Conservation (phyloP, 2,329 filamentous ascomycete genomes). For the Pyricularia grisea region DNA sequence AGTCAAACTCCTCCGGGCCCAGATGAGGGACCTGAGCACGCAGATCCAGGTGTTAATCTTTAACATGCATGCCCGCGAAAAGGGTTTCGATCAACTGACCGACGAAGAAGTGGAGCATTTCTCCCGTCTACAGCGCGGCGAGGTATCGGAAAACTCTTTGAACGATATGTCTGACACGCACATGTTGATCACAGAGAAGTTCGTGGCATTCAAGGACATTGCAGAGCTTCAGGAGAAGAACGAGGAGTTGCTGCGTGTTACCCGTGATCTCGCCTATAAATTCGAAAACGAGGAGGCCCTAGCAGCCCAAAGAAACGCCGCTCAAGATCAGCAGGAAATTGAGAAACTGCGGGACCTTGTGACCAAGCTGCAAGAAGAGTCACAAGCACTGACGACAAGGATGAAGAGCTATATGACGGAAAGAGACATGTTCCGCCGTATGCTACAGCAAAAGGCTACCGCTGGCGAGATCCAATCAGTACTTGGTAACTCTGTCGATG, state of each 20-base stretch:
- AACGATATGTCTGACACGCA: constrained; percentile 77
- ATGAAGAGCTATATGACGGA: constrained; percentile 93
- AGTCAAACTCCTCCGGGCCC: constrained; percentile 69
- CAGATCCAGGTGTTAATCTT: constrained; percentile 88
- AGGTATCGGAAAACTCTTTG: constrained; percentile 60
- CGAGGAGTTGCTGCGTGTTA: constrained; percentile 69
- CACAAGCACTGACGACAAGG: constrained; percentile 70
- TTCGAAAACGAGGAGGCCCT: constrained; percentile 88
- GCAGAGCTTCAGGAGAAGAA: constrained; percentile 83
- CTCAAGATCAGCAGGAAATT: constrained; percentile 60
- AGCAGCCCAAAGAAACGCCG: constrained; percentile 51
- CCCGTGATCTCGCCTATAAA: constrained; percentile 74
- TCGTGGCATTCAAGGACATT: constrained; percentile 85
- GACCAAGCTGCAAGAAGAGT: constrained; percentile 61
- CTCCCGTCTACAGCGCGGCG: constrained; percentile 67
- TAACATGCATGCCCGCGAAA: constrained; percentile 74
- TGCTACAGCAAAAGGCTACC: constrained; percentile 65
- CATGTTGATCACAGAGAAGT: constrained; percentile 76
- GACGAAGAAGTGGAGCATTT: constrained; percentile 66
- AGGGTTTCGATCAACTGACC: constrained; percentile 63
- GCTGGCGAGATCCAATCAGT: constrained; percentile 55
- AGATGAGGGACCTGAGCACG: constrained; percentile 79
- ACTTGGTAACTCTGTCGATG: constrained; percentile 63
- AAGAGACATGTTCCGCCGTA: constrained; percentile 93
- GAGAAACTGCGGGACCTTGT: constrained; percentile 37